Conservation (phyloP, 2,329 filamentous ascomycete genomes). For the Paracoccidioides brasiliensis region DNA sequence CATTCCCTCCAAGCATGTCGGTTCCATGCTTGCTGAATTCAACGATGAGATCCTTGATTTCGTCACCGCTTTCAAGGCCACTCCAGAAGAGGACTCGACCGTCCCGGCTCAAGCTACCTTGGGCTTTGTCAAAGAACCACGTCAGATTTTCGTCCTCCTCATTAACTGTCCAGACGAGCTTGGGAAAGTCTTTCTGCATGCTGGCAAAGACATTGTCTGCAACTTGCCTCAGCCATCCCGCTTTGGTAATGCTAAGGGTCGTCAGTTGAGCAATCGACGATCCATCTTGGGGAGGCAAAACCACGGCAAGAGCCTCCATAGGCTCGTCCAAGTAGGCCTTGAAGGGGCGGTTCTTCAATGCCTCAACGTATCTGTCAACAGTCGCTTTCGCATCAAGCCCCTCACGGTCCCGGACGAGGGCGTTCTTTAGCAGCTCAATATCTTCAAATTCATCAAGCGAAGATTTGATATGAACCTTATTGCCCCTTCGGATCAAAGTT, state of each 20-base stretch:
- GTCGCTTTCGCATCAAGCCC: slow-evolving; percentile 69
- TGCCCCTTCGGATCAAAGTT: slow-evolving; percentile 80
- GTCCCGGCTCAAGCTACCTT: slow-evolving; percentile 74
- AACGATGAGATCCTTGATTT: slow-evolving; percentile 70
- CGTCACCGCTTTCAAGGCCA: slow-evolving; percentile 66
- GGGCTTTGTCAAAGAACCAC: slow-evolving; percentile 96
- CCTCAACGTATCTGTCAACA: slow-evolving; percentile 75
- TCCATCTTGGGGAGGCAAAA: slow-evolving; percentile 58
- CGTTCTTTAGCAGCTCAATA: slow-evolving; percentile 62
- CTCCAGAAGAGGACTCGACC: slow-evolving; percentile 96
- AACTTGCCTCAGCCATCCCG: slow-evolving; percentile 87
- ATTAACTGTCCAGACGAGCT: slow-evolving; percentile 91
- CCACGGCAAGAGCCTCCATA: slow-evolving; percentile 84
- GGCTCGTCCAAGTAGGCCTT: slow-evolving; percentile 89
- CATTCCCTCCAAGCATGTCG: slow-evolving; percentile 78
- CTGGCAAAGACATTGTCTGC: slow-evolving; percentile 89
- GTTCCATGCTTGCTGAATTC: slow-evolving; percentile 74
- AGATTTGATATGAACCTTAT: slow-evolving; percentile 66
- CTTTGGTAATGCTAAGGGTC: slow-evolving; percentile 84
- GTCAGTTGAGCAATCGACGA: slow-evolving; percentile 67
- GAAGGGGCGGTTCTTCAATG: slow-evolving; percentile 64
- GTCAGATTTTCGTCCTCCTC: slow-evolving; percentile 92
- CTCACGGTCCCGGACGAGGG: slow-evolving; percentile 68
- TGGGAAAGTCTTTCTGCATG: slow-evolving; percentile 86
- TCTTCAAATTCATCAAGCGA: slow-evolving; percentile 64